A percentile compares a stretch with the other conserved stretches of the same genome.
Evolutionary conservation across 805 yeast genomes (phyloP).

Genomic region (Lipomyces chichibuensis): DNA sequence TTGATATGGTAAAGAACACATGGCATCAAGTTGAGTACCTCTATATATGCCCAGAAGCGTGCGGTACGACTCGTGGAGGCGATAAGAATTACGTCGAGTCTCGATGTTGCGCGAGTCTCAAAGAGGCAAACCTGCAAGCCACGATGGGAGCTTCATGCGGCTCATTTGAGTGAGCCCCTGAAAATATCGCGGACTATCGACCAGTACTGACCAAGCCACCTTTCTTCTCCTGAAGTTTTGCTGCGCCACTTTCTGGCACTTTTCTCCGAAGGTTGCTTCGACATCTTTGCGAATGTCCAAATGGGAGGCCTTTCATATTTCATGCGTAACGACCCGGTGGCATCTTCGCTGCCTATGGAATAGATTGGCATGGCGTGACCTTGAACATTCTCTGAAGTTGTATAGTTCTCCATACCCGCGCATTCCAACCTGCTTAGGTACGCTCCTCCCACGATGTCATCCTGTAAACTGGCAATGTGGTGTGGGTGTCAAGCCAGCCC

Average conservation of each 20-base stretch:
- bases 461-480: too few species aligned
- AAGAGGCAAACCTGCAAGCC: neutral
- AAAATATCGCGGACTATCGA: neutral
- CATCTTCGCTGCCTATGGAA: too few species aligned
- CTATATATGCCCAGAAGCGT: neutral
- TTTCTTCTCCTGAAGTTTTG: neutral
- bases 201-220: neutral
- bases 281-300: neutral
- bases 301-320: neutral
- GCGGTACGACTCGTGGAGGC: neutral
- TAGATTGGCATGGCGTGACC: too few species aligned
- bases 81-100: neutral
- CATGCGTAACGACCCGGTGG: too few species aligned
- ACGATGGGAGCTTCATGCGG: neutral
- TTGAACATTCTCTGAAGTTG: too few species aligned
- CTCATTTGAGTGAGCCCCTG: neutral
- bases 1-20: neutral
- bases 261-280: neutral
- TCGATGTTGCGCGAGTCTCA: neutral
- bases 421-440: too few species aligned
- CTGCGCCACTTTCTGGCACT: neutral
- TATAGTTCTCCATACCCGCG: too few species aligned
- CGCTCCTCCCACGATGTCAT: too few species aligned
- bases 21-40: neutral
- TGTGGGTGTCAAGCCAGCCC: too few species aligned